phyloP scores from a whole-genome alignment of 192 early-diverging fungal species.

The Backusella circina region DNA sequence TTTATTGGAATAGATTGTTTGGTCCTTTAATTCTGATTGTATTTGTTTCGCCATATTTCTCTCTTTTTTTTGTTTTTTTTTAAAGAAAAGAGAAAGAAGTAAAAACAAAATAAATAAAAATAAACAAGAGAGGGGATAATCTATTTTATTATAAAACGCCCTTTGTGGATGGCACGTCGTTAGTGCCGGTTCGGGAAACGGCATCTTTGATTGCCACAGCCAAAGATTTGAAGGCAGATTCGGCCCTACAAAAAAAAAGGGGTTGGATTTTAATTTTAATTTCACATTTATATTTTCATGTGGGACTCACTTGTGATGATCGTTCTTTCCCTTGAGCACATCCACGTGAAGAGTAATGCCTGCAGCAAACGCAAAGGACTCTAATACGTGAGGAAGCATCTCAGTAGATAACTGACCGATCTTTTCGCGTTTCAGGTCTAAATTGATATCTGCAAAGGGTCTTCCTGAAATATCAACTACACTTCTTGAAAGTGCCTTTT shows the following conservation, averaged over 20 bases:
- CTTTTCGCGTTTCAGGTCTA: conserved; percentile 89
- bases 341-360: conserved; percentile 98
- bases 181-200: conserved; percentile 76
- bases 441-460: conserved; percentile 75
- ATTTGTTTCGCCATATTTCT: neutral
- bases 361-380: conserved; percentile 87
- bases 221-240: conserved; percentile 95
- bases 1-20: neutral
- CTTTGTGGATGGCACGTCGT: conserved; percentile 95
- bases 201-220: conserved; percentile 94
- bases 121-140: too few relatives aligned
- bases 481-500: conserved; percentile 81
- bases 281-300: neutral
- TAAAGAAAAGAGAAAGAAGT: too few relatives aligned
- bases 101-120: too few relatives aligned
- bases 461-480: conserved; percentile 98
- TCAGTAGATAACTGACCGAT: conserved; percentile 90
- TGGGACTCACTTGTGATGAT: conserved; percentile 85
- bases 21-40: neutral
- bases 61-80: neutral
- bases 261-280: neutral
- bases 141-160: conserved; percentile 65
- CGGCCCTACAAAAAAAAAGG: conserved; percentile 71
- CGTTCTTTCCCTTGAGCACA: conserved; percentile 90
- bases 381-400: conserved; percentile 97